Percentiles rank a stretch among this genome's conserved stretches.
These are phyloP conservation scores for Ophiostoma sp. DNA, from an alignment of 2,329 filamentous ascomycete species.

Conservation along the genomic window DNA sequence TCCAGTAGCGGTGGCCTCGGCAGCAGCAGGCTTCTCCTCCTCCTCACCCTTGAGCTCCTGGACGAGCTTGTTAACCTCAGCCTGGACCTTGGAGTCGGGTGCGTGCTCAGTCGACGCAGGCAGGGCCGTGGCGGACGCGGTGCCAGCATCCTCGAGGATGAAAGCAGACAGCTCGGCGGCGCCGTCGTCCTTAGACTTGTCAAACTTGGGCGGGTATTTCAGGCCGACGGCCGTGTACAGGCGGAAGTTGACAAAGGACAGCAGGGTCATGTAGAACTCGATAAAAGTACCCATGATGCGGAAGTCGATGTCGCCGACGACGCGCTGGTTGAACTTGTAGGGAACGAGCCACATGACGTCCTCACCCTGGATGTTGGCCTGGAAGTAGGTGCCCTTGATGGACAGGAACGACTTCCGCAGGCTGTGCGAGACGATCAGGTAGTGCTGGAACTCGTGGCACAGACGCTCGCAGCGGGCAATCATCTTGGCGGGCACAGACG, in stretches of 20 bases:
- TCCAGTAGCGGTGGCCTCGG: constrained; percentile 38
- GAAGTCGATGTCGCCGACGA: constrained; percentile 93
- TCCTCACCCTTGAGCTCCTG: constrained; percentile 55
- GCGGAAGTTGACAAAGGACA: constrained; percentile 93
- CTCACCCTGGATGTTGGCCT: constrained; percentile 93
- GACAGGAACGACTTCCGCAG: constrained; percentile 94
- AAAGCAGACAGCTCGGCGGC: constrained; percentile 89
- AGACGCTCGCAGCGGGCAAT: constrained; percentile 91
- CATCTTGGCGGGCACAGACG: constrained; percentile 87
- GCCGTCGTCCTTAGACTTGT: constrained; percentile 76
- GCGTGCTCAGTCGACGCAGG: constrained; percentile 39
- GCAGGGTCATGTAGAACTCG: constrained; percentile 94
- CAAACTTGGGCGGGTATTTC: constrained; percentile 94
- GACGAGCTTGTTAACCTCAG: constrained; percentile 63
- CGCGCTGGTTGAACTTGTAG: constrained; percentile 94
- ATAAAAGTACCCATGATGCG: constrained; percentile 99
- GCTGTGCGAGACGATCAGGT: constrained; percentile 85
- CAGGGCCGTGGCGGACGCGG: constrained; percentile 55
- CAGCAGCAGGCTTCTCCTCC: constrained; percentile 39
- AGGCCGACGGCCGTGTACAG: constrained; percentile 87
- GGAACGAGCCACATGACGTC: constrained; percentile 96
- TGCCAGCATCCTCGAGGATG: constrained; percentile 70
- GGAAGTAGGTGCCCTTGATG: constrained; percentile 99
- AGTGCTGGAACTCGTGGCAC: constrained; percentile 95
- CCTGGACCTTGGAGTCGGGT: constrained; percentile 58